These are phyloP conservation scores for Lodderomyces theae DNA, from an alignment of 1,139 yeast genomes.

Conservation along the genomic window DNA sequence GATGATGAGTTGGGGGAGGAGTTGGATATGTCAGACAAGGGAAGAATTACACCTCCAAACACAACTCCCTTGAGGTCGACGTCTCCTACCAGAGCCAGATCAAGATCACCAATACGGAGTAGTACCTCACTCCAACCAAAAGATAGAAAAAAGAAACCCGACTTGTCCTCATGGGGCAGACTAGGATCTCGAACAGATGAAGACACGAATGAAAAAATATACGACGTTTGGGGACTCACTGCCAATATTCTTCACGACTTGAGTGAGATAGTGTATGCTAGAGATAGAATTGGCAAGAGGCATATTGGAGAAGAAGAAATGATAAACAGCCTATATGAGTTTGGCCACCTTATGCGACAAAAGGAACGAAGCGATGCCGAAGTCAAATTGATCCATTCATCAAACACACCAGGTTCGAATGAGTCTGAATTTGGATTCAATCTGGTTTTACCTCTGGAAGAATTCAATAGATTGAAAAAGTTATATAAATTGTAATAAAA, in stretches of 20 bases:
- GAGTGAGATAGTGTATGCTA: constrained; percentile 53
- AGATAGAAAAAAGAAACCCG: constrained; percentile 9
- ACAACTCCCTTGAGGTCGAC: constrained; percentile 9
- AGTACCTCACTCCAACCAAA: constrained; percentile 1
- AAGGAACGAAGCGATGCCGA: constrained; percentile 36
- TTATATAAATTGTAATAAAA: constrained; percentile 37
- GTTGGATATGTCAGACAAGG: constrained; percentile 16
- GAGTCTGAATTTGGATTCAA: constrained; percentile 43
- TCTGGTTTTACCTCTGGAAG: constrained; percentile 49
- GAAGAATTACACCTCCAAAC: constrained; percentile 15
- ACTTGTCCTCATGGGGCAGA: constrained; percentile 36
- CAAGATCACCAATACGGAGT: constrained; percentile 1
- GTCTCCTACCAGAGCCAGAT: constrained; percentile 6
- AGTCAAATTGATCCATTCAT: constrained; percentile 33
- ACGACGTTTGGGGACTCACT: constrained; percentile 89
- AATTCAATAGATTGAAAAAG: constrained; percentile 38
- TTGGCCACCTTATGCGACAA: constrained; percentile 47
- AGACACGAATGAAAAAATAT: constrained; percentile 41
- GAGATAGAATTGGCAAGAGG: constrained; percentile 15
- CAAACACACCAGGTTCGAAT: constrained; percentile 14
- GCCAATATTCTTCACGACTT: constrained; percentile 81
- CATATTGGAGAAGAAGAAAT: constrained; percentile 65
- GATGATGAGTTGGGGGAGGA: constrained; percentile 16
- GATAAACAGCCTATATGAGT: constrained; percentile 52
- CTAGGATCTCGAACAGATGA: constrained; percentile 40